Base-by-base conservation (phyloP, 1,139 yeast species). In the Kodamaea derodonti region DNA sequence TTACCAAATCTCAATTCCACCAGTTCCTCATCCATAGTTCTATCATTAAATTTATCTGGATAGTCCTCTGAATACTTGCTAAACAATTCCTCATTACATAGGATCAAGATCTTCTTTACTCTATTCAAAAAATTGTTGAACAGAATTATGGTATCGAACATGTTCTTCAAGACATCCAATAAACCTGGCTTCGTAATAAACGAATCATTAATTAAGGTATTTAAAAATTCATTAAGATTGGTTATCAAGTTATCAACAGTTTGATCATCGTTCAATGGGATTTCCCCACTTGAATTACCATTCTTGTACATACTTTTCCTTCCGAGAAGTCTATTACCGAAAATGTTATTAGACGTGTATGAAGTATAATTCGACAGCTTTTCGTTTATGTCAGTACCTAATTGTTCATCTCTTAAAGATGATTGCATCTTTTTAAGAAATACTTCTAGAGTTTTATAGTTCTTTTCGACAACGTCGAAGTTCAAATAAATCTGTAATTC, bases 121-220 rank as follows among this genome's bases (percentile, higher is more conserved):
- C 80, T 69, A 42, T 64, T 56, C 35, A 80, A 54, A 45, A 76
- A 79, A 40, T 72, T 69, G 42, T 80, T 77, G 52, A 69, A 84
- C 52, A 71, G 71, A 14, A 78, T 58, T 12, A 78, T 62, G 25
- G 74, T 60, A 24, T 71, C 69, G 34, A 76, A 58, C 36, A 78
- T 49, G 30, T 57, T 60, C 42, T 70, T 67, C 14, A 75, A 62
- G 9, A 75, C 62, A 32, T 68, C 62, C 32, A 84, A 62, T 33
- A 84, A 59, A 31, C 68, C 71, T 17, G 75, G 71, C 37, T 79
- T 77, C 1, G 92, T 81, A 33, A 86, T 63, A 52, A 84, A 69
- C 17, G 88, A 76, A 43, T 82, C 86, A 43, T 79, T 73, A 48
- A 86, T 58, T 20, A 84, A 69, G 1, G 82, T 75, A 49, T 81